A percentile compares a stretch with the other conserved stretches of the same genome.
These are phyloP conservation scores for Dipodascopsis uninucleata DNA, from an alignment of 805 yeast genomes.

Conservation along the genomic window DNA sequence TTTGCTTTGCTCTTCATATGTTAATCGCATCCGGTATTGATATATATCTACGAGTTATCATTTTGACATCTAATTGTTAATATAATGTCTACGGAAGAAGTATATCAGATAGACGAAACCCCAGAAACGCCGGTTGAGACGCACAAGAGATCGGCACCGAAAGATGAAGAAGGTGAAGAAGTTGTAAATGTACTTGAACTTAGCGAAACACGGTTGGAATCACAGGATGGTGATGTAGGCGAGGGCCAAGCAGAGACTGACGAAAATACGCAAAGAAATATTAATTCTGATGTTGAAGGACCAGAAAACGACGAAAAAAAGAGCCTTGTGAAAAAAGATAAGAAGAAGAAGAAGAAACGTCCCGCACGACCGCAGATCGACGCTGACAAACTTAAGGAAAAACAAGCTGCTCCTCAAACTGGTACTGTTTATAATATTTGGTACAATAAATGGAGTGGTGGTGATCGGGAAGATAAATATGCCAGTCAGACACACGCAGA, in stretches of 20 bases:
- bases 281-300: too few species aligned
- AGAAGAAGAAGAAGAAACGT: slow-evolving; percentile 25
- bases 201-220: slow-evolving; percentile 2
- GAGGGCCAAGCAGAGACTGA: background rate
- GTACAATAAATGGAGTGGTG: slow-evolving; percentile 88
- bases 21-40: too few species aligned
- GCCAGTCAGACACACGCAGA: slow-evolving; percentile 48
- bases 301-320: background rate
- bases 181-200: slow-evolving; percentile 24
- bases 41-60: too few species aligned
- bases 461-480: slow-evolving; percentile 46
- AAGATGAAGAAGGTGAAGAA: slow-evolving; percentile 23
- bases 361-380: slow-evolving; percentile 76
- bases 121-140: too few species aligned
- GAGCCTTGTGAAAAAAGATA: slow-evolving; percentile 8
- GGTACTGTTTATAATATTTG: slow-evolving; percentile 82
- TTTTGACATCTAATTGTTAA: too few species aligned
- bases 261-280: slow-evolving; percentile 2
- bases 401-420: slow-evolving; percentile 69
- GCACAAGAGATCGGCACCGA: too few species aligned
- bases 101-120: too few species aligned
- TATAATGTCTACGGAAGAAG: too few species aligned
- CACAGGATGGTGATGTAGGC: background rate
- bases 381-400: slow-evolving; percentile 53
- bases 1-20: too few species aligned